Evolutionary conservation across 768 basidiomycete species (phyloP), one percentile per base, ranked within the genome.

Genomic region (Lactifluus subvellereus): DNA sequence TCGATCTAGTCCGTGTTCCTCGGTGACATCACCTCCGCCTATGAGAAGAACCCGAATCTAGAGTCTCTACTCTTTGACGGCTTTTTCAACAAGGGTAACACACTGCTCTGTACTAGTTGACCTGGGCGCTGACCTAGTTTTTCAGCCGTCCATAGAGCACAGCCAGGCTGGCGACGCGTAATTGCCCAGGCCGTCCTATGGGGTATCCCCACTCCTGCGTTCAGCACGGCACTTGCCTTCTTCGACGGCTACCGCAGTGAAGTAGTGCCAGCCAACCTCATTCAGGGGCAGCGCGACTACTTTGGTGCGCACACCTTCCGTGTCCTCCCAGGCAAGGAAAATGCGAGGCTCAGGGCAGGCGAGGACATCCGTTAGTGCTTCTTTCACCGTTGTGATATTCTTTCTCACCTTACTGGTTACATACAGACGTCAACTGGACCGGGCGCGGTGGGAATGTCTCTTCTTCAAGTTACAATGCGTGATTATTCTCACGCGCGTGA

Each of bases 221-320:
- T 94, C 80, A 91, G 91, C 80, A 98, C 96, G 47, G 96, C 96
- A 52, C 83, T 98, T 54, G 92, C 96, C 64, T 99, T 98, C 87
- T 97, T 96, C 77, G 97, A 98, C 74, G 96, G 97, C 32, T 99
- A 98, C 83, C 84, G 96, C 75, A 95, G 94, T 72, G 96, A 94
- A 69, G 80, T 92, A 65, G 83, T 98, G 57, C 93, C 96, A 47
- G 95, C 96, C 54, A 96, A 94, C 80, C 80, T 99, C 66, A 77
- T 98, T 69, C 96, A 99, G 79, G 96, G 83, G 57, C 95, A 97
- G 87, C 93, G 96, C 74, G 96, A 99, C 73, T 99, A 95, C 84
- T 99, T 99, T 75, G 96, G 97, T 76, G 92, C 95, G 49, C 96
- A 98, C 81, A 98, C 96, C 59, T 98, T 97, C 92, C 84, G 86